Percentiles rank a stretch among this genome's conserved stretches.
phyloP scores from a whole-genome alignment of 129 eudicot species.

The Helichrysum umbraculigerum region DNA sequence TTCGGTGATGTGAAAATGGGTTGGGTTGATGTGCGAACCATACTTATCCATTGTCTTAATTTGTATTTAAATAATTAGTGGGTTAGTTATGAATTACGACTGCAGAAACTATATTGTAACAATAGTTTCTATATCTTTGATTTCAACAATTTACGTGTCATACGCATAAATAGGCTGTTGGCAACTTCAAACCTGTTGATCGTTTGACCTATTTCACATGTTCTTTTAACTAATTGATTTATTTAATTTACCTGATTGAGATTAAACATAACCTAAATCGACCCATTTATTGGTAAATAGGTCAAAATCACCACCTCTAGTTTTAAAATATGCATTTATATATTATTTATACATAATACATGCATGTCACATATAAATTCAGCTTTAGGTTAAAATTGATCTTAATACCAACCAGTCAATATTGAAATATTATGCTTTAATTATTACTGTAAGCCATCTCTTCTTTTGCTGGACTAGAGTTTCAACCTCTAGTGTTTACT shows the following conservation, averaged over 20 bases:
- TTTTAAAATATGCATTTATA: not conserved
- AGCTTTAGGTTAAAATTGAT: not conserved
- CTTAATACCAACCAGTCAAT: not conserved
- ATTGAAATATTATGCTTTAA: not conserved
- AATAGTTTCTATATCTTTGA: not conserved
- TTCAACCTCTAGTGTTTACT: not conserved
- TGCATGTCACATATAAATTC: too few species aligned
- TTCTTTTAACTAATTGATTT: not conserved
- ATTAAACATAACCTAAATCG: not conserved
- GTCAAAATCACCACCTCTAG: not conserved
- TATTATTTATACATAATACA: not conserved
- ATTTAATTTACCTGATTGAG: not conserved
- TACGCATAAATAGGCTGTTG: not conserved
- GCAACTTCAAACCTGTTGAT: not conserved
- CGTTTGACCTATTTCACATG: not conserved
- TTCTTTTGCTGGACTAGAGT: slow-evolving; percentile 5
- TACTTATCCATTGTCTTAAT: not conserved
- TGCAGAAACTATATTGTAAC: not conserved
- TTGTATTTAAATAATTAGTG: not conserved
- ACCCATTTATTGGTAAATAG: not conserved
- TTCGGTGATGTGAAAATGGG: not conserved
- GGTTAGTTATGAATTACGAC: not conserved
- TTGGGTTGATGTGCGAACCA: not conserved
- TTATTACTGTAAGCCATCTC: not conserved
- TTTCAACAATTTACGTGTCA: not conserved